Evolutionary conservation across 225 moss, liverwort and hornwort genomes (phyloP).

Genomic region (Lunularia cruciata): DNA sequence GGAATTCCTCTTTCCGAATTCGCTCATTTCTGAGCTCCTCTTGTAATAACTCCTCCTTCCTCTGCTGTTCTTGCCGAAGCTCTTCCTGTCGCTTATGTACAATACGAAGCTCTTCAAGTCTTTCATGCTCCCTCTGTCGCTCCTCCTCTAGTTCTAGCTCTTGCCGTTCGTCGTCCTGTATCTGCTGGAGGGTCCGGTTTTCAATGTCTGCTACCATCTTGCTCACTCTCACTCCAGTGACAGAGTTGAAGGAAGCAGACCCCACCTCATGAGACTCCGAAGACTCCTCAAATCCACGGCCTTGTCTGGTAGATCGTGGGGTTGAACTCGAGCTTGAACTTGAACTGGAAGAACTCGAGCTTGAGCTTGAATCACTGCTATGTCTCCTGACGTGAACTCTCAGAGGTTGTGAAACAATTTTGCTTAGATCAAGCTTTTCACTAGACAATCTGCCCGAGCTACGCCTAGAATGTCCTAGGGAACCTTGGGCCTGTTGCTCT

Average conservation of each 20-base stretch:
- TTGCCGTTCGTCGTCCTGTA: conserved; percentile 19
- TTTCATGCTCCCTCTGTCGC: not conserved
- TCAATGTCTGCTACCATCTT: conserved; percentile 50
- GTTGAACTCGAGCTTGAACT: conserved; percentile 15
- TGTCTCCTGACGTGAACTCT: conserved; percentile 19
- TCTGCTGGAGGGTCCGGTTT: conserved; percentile 33
- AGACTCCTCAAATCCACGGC: not conserved
- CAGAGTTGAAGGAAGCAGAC: conserved; percentile 21
- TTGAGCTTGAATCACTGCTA: conserved; percentile 27
- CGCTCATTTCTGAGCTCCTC: conserved; percentile 4
- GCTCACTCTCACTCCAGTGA: conserved; percentile 37
- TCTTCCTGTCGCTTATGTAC: not conserved
- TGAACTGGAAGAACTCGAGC: conserved; percentile 12
- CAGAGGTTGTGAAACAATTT: conserved; percentile 6
- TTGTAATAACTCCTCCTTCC: not conserved
- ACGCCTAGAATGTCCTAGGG: conserved; percentile 4
- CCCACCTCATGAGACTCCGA: conserved; percentile 8
- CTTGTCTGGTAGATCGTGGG: not conserved
- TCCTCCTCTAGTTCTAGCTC: conserved; percentile 7
- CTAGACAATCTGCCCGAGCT: not conserved
- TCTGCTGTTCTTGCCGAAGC: not conserved
- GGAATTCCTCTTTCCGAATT: conserved; percentile 22
- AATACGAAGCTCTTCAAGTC: not conserved
- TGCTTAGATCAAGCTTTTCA: conserved; percentile 14
- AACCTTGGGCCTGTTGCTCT: conserved; percentile 9